Evolutionary conservation across 306 rosid genomes (phyloP).

Genomic region (Malus fusca): DNA sequence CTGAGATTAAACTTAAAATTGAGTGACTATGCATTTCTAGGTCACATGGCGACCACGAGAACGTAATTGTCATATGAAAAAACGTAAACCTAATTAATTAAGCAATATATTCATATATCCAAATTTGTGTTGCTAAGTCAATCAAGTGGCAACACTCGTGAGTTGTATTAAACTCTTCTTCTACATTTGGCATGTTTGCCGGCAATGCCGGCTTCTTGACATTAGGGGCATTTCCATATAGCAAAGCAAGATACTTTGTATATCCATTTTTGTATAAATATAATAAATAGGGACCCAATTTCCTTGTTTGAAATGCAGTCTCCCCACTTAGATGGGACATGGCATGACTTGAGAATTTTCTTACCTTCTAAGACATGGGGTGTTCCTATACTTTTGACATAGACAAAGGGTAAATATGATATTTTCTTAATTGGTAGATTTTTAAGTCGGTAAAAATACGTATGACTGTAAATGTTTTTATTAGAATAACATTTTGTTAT

Average conservation of each 20-base stretch:
- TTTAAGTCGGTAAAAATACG: background rate
- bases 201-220: conserved; percentile 13
- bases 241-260: background rate
- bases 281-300: background rate
- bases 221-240: background rate
- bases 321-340: background rate
- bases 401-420: too few species aligned
- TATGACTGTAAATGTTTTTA: too few species aligned
- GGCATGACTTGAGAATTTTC: background rate
- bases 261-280: background rate
- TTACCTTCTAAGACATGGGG: background rate
- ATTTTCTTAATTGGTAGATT: background rate
- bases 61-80: background rate
- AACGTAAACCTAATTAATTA: background rate
- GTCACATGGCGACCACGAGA: too few species aligned
- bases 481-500: too few species aligned
- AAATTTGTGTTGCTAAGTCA: background rate
- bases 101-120: conserved; percentile 1
- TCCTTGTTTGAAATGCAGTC: background rate
- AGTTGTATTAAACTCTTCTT: conserved; percentile 10
- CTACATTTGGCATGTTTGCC: conserved; percentile 14
- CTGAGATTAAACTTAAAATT: too few species aligned
- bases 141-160: conserved; percentile 36
- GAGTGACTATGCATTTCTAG: background rate
- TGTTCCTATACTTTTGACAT: background rate